Percentiles rank a stretch among this genome's conserved stretches.
These are phyloP conservation scores for Lachnellula subtilissima DNA, from an alignment of 2,329 filamentous ascomycete genomes.

Conservation along the genomic window DNA sequence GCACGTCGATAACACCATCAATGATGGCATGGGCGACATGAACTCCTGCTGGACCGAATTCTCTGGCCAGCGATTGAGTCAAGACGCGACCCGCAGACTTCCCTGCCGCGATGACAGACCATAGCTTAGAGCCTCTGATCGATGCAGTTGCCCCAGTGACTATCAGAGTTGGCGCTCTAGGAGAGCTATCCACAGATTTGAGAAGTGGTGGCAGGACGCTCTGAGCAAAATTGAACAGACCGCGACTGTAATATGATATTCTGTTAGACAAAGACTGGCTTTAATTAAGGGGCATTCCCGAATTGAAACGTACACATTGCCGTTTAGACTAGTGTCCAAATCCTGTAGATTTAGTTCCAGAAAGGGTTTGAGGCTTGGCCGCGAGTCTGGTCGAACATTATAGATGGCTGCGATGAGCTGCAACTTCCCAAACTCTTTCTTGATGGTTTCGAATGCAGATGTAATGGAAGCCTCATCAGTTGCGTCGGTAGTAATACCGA, in stretches of 20 bases:
- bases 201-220: constrained; percentile 64
- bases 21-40: constrained; percentile 77
- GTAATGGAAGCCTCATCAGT: constrained; percentile 46
- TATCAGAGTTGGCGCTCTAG: constrained; percentile 69
- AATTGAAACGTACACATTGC: constrained; percentile 1
- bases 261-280: constrained; percentile 1
- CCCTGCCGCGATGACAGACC: constrained; percentile 65
- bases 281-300: neutral
- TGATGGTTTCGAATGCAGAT: constrained; percentile 55
- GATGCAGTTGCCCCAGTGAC: constrained; percentile 83
- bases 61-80: constrained; percentile 69
- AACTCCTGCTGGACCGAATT: constrained; percentile 76
- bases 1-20: constrained; percentile 77
- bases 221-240: constrained; percentile 71
- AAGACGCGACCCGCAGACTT: constrained; percentile 77
- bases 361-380: constrained; percentile 48
- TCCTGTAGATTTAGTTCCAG: constrained; percentile 46
- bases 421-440: constrained; percentile 42
- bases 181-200: constrained; percentile 44
- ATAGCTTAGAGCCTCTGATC: constrained; percentile 63
- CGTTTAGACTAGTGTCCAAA: constrained; percentile 39
- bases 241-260: constrained; percentile 37
- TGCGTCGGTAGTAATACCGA: constrained; percentile 65
- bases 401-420: constrained; percentile 60
- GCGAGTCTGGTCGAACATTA: constrained; percentile 48